Evolutionary conservation across 352 stramenopile species (phyloP), one percentile per base, ranked within the genome.

Genomic region (Pythium periplocum): DNA sequence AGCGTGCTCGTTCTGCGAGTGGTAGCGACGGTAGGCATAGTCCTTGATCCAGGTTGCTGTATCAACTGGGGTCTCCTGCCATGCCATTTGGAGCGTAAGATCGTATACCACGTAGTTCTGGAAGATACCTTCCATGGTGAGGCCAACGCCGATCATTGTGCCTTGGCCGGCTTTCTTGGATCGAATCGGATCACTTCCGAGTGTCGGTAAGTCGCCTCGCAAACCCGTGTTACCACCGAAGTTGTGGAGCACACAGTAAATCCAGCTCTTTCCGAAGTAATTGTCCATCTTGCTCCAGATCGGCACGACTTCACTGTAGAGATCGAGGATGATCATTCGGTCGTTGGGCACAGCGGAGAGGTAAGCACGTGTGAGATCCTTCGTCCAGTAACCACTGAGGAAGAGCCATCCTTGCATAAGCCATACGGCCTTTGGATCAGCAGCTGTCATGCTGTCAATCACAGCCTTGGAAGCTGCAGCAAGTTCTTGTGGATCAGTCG

Each of bases 81-180:
- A 93, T 4, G 79, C 78, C 78, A 89, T 90, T 41, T 90, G 69
- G 7, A 91, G 55, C 10, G 73, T 69, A 33, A 92, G 59, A 47
- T 93, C 83, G 53, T 93, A 93, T 38, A 93, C 78, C 1, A 90
- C 67, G 51, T 93, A 93, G 69, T 93, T 93, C 48, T 93, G 78
- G 57, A 83, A 90, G 53, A 93, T 93, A 30, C 83, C 83, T 63
- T 93, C 83, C 80, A 93, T 93, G 1, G 79, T 90, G 33, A 90
- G 61, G 0, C 83, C 83, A 5, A 93, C 59, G 34, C 83, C 83
- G 12, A 81, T 64, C 80, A 93, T 89, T 8, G 81, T 89, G 5
- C 75, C 78, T 35, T 75, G 68, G 54, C 77, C 87, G 12, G 49
- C 64, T 2, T 56, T 49, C 10, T 65, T 66, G 3, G 80, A 77